Base-by-base conservation (phyloP, 257 asterid species). In the Cynanchum wilfordii region DNA sequence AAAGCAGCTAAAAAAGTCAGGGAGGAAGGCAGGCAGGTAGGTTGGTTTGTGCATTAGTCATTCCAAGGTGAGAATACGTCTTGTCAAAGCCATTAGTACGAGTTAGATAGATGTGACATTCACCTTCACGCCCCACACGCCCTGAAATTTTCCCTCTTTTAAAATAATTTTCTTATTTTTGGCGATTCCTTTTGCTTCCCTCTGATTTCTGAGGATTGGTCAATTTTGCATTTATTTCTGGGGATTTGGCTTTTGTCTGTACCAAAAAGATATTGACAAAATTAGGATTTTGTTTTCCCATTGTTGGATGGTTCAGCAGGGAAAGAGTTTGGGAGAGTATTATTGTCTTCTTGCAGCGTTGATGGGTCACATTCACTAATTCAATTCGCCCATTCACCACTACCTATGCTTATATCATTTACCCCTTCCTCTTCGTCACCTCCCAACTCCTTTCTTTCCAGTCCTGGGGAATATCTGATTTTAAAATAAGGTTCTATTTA, bases 151-250 rank as follows among this genome's bases (percentile, higher is more conserved):
- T 52, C 58, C 58, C n/a, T 17, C 24, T 19, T 7, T 58, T 24
- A 25, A 36, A 42, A 42, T 7, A 42, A 7, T 59, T 27, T 2
- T 57, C 12, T 12, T 15, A 10, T 15, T 15, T 29, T 3, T 27
- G 3, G 47, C 47, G 10, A 42, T 42, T 30, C 33, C 36, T 33
- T 30, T 40, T 17, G 17, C 13, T 15, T 29, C 27, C 45, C 62
- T 69, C 29, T 50, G 68, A 63, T 33, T 33, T 33, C 25, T 63
- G 2, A 33, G 68, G 68, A 63, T 17, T 63, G 68, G 68, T 63
- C 68, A 63, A 36, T 17, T 63, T 63, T 33, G 68, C 68, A 63
- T 63, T 63, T 63, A 63, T 63, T 63, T 63, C 49, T 36, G 68
- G 47, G 67, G 68, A 63, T 63, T 63, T 63, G 47, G 44, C 67